Percentiles rank a stretch among this genome's conserved stretches.
Conservation (phyloP, 2,329 filamentous ascomycete species). For the Graphilbum fragrans region DNA sequence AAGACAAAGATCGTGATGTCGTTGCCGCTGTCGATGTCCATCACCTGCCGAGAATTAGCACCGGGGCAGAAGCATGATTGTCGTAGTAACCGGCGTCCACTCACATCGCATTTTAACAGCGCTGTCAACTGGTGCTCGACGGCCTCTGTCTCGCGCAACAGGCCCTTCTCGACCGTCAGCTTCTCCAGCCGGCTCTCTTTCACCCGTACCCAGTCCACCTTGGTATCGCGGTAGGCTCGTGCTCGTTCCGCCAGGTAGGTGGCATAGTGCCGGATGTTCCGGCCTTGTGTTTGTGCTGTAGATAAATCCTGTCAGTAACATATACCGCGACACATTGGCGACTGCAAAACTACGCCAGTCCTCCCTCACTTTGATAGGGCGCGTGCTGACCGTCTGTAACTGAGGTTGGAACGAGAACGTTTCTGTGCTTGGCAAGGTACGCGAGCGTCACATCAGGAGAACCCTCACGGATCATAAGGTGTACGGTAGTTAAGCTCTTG, state of each 20-base stretch:
- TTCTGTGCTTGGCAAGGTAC: conserved; percentile 72
- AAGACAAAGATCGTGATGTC: conserved; percentile 95
- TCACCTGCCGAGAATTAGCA: conserved; percentile 34
- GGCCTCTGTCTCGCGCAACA: conserved; percentile 80
- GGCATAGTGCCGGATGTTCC: conserved; percentile 86
- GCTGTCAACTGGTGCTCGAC: conserved; percentile 82
- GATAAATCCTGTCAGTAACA: not conserved
- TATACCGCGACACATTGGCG: not conserved
- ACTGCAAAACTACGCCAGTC: too few relatives aligned
- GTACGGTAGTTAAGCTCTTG: conserved; percentile 90
- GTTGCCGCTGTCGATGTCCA: conserved; percentile 83
- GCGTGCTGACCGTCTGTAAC: conserved; percentile 71
- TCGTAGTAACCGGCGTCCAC: too few relatives aligned
- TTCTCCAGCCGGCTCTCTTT: conserved; percentile 76
- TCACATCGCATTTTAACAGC: conserved; percentile 78
- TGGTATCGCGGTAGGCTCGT: conserved; percentile 70
- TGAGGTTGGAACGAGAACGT: conserved; percentile 73
- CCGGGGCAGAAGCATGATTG: not conserved
- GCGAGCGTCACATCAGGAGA: conserved; percentile 77
- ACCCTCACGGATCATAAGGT: conserved; percentile 95
- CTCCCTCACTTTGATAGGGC: too few relatives aligned
- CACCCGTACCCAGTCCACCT: conserved; percentile 77
- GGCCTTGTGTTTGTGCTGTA: conserved; percentile 81
- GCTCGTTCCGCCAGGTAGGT: conserved; percentile 77
- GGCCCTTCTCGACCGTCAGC: conserved; percentile 78